Evolutionary conservation across 2,329 filamentous ascomycete species (phyloP).

Genomic region (Trichoderma hamatum): DNA sequence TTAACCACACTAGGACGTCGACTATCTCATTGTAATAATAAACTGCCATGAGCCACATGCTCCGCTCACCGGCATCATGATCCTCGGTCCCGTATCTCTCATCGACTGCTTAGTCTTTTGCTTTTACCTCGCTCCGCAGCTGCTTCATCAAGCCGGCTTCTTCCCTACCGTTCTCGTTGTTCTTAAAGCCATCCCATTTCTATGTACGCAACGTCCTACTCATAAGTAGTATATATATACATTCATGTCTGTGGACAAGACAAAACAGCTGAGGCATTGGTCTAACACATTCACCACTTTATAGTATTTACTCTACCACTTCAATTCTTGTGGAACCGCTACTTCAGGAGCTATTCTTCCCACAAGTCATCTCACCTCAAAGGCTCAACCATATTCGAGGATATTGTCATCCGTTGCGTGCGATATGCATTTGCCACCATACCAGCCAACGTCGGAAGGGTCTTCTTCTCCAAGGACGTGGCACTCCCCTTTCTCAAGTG

Average conservation of each 20-base stretch:
- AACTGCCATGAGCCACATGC: slow-evolving; percentile 11
- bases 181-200: slow-evolving; percentile 67
- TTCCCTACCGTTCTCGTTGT: slow-evolving; percentile 60
- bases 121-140: slow-evolving; percentile 69
- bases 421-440: slow-evolving; percentile 76
- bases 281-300: not conserved
- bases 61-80: slow-evolving; percentile 54
- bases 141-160: slow-evolving; percentile 69
- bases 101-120: slow-evolving; percentile 76
- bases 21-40: not conserved
- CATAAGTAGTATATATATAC: not conserved
- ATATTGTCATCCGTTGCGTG: slow-evolving; percentile 75
- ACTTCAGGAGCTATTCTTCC: slow-evolving; percentile 33
- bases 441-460: slow-evolving; percentile 67
- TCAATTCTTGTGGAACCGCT: slow-evolving; percentile 39
- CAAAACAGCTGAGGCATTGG: not conserved
- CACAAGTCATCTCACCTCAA: slow-evolving; percentile 63
- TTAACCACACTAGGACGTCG: not conserved
- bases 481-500: slow-evolving; percentile 74
- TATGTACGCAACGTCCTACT: slow-evolving; percentile 54
- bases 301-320: slow-evolving; percentile 38
- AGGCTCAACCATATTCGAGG: slow-evolving; percentile 72
- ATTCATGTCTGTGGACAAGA: not conserved
- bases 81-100: slow-evolving; percentile 73
- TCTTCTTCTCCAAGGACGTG: slow-evolving; percentile 78